A percentile compares a stretch with the other conserved stretches of the same genome.
These are phyloP conservation scores for Beauveria medogensis DNA, from an alignment of 2,329 filamentous ascomycete genomes.

Conservation along the genomic window DNA sequence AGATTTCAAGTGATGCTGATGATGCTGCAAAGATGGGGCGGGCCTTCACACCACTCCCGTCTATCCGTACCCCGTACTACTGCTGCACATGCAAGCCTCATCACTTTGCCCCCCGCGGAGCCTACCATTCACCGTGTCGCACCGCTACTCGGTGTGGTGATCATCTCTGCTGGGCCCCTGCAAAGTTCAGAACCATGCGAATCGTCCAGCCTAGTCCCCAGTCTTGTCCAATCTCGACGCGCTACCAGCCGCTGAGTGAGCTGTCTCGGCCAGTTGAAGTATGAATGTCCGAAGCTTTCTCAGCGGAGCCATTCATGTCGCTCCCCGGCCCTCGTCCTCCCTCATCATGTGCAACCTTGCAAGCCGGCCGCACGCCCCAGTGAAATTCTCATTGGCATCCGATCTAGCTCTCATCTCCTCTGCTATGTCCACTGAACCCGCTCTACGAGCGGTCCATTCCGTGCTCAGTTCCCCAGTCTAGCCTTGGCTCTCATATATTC, in stretches of 20 bases:
- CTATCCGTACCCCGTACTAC: too few species aligned
- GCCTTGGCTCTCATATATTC: slow-evolving; percentile 6
- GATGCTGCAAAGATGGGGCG: not conserved
- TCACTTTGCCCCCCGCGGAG: not conserved
- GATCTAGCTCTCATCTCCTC: not conserved
- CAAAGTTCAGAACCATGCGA: not conserved
- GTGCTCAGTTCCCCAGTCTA: not conserved
- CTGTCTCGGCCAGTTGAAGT: not conserved
- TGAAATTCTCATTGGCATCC: slow-evolving; percentile 1
- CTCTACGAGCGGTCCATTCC: not conserved
- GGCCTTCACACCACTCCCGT: not conserved
- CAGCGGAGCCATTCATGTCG: slow-evolving; percentile 7
- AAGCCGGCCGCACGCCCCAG: not conserved
- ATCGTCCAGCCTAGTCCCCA: not conserved
- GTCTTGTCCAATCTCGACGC: slow-evolving; percentile 5
- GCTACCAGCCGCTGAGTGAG: slow-evolving; percentile 2
- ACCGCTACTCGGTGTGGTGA: slow-evolving; percentile 5
- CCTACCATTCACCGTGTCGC: not conserved
- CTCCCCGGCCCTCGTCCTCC: not conserved
- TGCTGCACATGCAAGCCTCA: slow-evolving; percentile 9
- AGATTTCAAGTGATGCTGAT: too few species aligned
- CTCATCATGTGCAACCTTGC: slow-evolving; percentile 4
- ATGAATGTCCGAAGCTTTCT: not conserved
- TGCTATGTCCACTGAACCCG: not conserved
- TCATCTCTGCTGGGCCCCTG: not conserved